phyloP scores from a whole-genome alignment of 2,329 filamentous ascomycete species.

The Alternaria longipes region DNA sequence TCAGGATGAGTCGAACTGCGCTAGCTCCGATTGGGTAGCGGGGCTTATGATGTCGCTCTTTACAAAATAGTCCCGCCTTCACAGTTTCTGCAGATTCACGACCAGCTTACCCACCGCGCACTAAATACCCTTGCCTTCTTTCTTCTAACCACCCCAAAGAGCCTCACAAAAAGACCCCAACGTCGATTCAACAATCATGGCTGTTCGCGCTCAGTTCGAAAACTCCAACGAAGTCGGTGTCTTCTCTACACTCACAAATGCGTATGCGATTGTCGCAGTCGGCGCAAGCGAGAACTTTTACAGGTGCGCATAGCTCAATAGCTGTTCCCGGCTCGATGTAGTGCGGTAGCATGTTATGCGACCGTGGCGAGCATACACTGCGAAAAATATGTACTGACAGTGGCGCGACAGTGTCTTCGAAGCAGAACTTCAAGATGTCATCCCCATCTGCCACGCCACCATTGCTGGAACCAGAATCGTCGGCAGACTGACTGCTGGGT shows the following conservation, averaged over 20 bases:
- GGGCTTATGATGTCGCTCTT: conserved; percentile 37
- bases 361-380: neutral
- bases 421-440: conserved; percentile 94
- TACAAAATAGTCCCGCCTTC: conserved; percentile 38
- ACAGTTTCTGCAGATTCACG: conserved; percentile 34
- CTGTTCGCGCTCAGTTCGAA: conserved; percentile 74
- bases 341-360: neutral
- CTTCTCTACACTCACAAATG: conserved; percentile 96
- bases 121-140: neutral
- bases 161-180: conserved; percentile 1
- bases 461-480: conserved; percentile 97
- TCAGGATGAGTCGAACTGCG: conserved; percentile 40
- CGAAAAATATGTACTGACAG: conserved; percentile 26
- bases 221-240: conserved; percentile 96
- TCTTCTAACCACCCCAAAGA: neutral
- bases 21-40: conserved; percentile 29
- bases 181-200: conserved; percentile 52
- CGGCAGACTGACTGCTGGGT: conserved; percentile 92
- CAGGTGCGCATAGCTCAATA: conserved; percentile 63
- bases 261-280: conserved; percentile 91
- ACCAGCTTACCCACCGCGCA: conserved; percentile 13
- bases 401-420: conserved; percentile 79
- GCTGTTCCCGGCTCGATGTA: neutral
- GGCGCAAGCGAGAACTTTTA: conserved; percentile 99
- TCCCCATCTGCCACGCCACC: conserved; percentile 95